phyloP scores from a whole-genome alignment of 441 rosid species.

The Flueggea neowawraea region DNA sequence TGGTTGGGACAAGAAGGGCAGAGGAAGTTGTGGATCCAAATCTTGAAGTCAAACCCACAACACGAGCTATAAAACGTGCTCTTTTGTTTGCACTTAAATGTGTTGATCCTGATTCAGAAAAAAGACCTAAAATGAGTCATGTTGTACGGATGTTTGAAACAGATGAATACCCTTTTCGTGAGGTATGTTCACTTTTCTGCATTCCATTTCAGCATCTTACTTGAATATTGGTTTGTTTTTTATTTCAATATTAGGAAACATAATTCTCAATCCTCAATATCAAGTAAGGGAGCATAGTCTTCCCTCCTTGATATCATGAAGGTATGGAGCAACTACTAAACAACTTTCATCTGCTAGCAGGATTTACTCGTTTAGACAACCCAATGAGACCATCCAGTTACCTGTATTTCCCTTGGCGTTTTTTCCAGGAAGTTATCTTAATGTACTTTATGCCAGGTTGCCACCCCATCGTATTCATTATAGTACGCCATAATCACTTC shows the following conservation, averaged over 20 bases:
- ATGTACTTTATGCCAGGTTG: too few relatives aligned
- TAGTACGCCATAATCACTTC: too few relatives aligned
- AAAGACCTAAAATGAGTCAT: constrained; percentile 93
- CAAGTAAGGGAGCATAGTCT: too few relatives aligned
- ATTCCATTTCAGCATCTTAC: not conserved
- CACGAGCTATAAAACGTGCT: constrained; percentile 75
- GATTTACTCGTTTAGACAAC: too few relatives aligned
- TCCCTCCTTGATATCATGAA: too few relatives aligned
- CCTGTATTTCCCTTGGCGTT: too few relatives aligned
- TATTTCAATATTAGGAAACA: not conserved
- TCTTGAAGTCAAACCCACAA: constrained; percentile 67
- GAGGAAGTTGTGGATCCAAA: constrained; percentile 88
- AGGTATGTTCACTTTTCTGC: constrained; percentile 35
- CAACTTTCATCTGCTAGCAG: too few relatives aligned
- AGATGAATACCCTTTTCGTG: constrained; percentile 71
- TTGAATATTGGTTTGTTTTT: not conserved
- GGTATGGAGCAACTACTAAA: too few relatives aligned
- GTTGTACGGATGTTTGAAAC: constrained; percentile 91
- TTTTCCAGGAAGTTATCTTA: too few relatives aligned
- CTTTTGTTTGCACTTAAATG: constrained; percentile 83
- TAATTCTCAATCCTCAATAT: not conserved
- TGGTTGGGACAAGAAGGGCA: constrained; percentile 88
- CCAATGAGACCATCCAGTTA: too few relatives aligned
- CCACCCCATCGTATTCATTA: too few relatives aligned
- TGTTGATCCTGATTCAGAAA: constrained; percentile 83